Conservation (phyloP, 2,329 filamentous ascomycete species). For the Nothophaeocryptopus gaeumannii region DNA sequence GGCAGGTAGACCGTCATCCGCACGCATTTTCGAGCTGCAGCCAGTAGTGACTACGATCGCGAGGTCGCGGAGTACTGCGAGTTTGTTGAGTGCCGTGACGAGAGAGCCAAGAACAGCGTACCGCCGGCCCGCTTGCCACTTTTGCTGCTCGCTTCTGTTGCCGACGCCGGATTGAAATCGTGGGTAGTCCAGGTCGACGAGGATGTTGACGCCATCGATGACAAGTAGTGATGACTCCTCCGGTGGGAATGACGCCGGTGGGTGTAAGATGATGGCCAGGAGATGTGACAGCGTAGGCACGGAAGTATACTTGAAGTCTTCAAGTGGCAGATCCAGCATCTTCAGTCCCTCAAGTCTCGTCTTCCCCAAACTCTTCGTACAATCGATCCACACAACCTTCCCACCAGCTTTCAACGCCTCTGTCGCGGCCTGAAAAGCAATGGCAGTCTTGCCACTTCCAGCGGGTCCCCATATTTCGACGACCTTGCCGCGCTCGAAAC, state of each 20-base stretch:
- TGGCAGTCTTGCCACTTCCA: slow-evolving; percentile 77
- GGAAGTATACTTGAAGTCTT: slow-evolving; percentile 61
- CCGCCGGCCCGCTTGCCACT: slow-evolving; percentile 49
- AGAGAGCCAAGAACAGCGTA: slow-evolving; percentile 67
- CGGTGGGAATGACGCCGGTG: slow-evolving; percentile 63
- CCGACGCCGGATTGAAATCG: slow-evolving; percentile 40
- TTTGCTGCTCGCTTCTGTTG: slow-evolving; percentile 45
- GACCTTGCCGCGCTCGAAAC: slow-evolving; percentile 71
- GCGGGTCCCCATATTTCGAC: slow-evolving; percentile 87
- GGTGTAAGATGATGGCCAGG: slow-evolving; percentile 69
- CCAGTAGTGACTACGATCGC: slow-evolving; percentile 76
- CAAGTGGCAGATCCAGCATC: neutral
- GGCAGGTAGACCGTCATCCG: slow-evolving; percentile 51
- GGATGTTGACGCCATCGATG: slow-evolving; percentile 72
- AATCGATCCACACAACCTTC: slow-evolving; percentile 69
- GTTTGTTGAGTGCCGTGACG: slow-evolving; percentile 59
- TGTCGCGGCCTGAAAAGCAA: slow-evolving; percentile 55
- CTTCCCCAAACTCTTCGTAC: slow-evolving; percentile 13
- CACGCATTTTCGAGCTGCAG: slow-evolving; percentile 75
- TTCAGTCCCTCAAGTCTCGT: slow-evolving; percentile 1
- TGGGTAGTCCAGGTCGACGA: slow-evolving; percentile 75
- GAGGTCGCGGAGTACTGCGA: slow-evolving; percentile 70
- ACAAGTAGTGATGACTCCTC: slow-evolving; percentile 65
- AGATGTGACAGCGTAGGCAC: slow-evolving; percentile 60
- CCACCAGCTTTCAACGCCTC: slow-evolving; percentile 60